Percentiles rank a stretch among this genome's conserved stretches.
Conservation (phyloP, 805 yeast genomes). For the Zygoascus ofunaensis region DNA sequence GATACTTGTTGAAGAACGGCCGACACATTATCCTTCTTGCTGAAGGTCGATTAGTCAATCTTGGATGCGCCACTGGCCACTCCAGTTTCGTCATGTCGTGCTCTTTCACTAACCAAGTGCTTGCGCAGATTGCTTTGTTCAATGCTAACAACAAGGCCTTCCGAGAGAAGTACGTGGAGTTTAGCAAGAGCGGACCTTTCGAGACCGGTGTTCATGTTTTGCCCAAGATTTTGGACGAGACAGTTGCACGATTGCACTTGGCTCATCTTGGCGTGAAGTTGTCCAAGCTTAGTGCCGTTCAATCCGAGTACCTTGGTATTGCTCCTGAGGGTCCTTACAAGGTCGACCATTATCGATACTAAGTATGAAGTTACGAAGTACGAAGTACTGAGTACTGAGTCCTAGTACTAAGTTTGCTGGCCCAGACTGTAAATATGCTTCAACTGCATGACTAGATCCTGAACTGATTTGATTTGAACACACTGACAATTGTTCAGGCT, state of each 20-base stretch:
- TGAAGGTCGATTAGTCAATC: slow-evolving; percentile 98
- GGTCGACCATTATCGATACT: slow-evolving; percentile 97
- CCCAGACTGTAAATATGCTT: slow-evolving; percentile 19
- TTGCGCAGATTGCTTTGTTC: slow-evolving; percentile 97
- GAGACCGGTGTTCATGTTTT: slow-evolving; percentile 86
- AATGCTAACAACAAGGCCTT: slow-evolving; percentile 74
- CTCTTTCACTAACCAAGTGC: slow-evolving; percentile 98
- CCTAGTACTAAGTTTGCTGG: neutral
- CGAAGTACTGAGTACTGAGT: neutral
- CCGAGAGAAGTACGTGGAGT: slow-evolving; percentile 77
- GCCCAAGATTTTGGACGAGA: slow-evolving; percentile 98
- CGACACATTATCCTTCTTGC: slow-evolving; percentile 93
- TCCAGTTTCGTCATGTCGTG: slow-evolving; percentile 98
- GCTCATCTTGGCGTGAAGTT: slow-evolving; percentile 87
- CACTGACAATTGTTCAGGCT: too few relatives aligned
- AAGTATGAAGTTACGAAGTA: slow-evolving; percentile 25
- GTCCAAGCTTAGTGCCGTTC: slow-evolving; percentile 63
- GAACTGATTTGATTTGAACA: too few relatives aligned
- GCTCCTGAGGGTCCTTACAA: slow-evolving; percentile 94
- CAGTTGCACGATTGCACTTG: slow-evolving; percentile 95
- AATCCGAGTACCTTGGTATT: slow-evolving; percentile 90
- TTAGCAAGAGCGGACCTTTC: slow-evolving; percentile 86
- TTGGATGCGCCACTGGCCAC: slow-evolving; percentile 99
- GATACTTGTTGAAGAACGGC: slow-evolving; percentile 82
- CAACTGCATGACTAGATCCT: slow-evolving; percentile 21